These are phyloP conservation scores for Candida fluviatilis DNA, from an alignment of 805 yeast species.

Conservation along the genomic window DNA sequence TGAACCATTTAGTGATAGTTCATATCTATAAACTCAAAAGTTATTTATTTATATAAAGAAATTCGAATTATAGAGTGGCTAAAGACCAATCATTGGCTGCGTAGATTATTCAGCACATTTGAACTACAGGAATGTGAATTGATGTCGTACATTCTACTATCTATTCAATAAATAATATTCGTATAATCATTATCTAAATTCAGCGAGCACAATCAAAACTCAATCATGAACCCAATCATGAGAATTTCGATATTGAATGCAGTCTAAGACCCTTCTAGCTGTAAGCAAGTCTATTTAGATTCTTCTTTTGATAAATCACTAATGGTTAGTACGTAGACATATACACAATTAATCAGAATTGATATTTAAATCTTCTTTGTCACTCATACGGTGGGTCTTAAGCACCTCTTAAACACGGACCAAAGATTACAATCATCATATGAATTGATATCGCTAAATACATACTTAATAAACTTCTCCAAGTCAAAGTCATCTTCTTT, in stretches of 20 bases:
- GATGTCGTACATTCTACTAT: neutral
- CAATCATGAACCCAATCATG: too few species aligned
- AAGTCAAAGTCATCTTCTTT: constrained; percentile 42
- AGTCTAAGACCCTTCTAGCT: too few species aligned
- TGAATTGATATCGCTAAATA: constrained; percentile 8
- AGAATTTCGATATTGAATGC: too few species aligned
- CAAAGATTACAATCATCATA: constrained; percentile 73
- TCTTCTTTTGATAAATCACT: constrained; percentile 42
- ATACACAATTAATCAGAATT: neutral
- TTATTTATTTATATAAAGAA: too few species aligned
- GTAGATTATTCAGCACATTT: too few species aligned
- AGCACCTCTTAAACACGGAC: constrained; percentile 98
- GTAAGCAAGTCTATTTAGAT: constrained; percentile 24
- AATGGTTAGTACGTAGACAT: constrained; percentile 15
- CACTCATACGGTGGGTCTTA: constrained; percentile 96
- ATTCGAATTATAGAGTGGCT: too few species aligned
- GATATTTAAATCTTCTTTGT: constrained; percentile 4
- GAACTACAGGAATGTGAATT: too few species aligned
- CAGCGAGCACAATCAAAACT: too few species aligned
- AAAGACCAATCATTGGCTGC: too few species aligned
- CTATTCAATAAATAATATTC: neutral
- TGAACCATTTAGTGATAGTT: too few species aligned
- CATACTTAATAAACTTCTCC: constrained; percentile 41
- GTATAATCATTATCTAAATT: neutral
- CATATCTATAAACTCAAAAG: too few species aligned